Base-by-base conservation (phyloP, 257 asterid species). In the Nicotiana obtusifolia region DNA sequence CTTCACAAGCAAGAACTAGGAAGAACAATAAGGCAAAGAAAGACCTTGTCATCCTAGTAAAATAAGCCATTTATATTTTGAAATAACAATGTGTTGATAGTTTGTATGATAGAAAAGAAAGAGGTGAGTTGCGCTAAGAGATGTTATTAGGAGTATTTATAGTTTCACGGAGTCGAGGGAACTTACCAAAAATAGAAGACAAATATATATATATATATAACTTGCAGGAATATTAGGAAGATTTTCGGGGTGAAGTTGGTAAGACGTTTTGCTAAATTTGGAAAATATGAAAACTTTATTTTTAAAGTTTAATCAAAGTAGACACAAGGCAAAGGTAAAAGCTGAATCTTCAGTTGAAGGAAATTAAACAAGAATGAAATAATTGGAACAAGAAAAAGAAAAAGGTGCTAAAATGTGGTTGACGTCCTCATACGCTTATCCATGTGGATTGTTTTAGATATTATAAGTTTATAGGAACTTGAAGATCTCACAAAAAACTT, bases 241-340 rank as follows among this genome's bases (percentile, higher is more conserved):
- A 26, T 49, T 85, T 84, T 86, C 88, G 88, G 92, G 86, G 89
- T 88, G 84, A 85, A 82, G 78, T n/a, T 26, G 11, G 1, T 30
- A 22, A 35, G 76, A 65, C 76, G 80, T 75, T 66, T 84, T 73
- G 68, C 86, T 83, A 84, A 81, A 84, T 78, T 76, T 82, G 44
- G 88, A 49, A 15, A 76, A 14, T 4, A 64, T 64, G 41, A 22
- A 24, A 24, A 24, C 73, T 15, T 24, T 64, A 26, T 24, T 64
- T 64, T 64, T 10, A 64, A 64, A 31, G 6, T 24, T 15, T 6
- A 17, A 56, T 56, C 20, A 56, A 41, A 7, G 47, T 41, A 41
- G 47, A 41, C 47, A 41, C 11, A 41, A 8, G 47, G 47, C 3
- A 7, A 7, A 7, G 10, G 47, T 41, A 41, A 52, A 52, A 52